phyloP scores from a whole-genome alignment of 768 basidiomycete species.

The Coprinopsis sp. region DNA sequence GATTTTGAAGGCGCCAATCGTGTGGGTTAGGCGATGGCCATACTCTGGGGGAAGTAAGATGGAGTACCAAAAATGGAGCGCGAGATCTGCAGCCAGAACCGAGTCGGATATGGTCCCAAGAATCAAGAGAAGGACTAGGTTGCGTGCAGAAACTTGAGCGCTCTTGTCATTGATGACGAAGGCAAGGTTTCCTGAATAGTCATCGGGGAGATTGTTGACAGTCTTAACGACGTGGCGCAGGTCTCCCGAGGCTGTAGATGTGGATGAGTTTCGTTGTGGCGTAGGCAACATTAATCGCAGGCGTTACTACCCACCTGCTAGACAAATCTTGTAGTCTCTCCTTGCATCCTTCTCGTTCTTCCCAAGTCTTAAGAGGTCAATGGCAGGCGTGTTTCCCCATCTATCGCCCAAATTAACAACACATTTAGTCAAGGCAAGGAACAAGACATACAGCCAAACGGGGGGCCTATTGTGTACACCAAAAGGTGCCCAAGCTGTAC shows the following conservation, averaged over 20 bases:
- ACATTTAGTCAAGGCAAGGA: too few relatives aligned
- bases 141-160: not conserved
- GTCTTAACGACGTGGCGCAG: conserved; percentile 35
- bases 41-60: conserved; percentile 31
- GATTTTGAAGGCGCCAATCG: conserved; percentile 12
- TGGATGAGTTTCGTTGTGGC: too few relatives aligned
- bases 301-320: conserved; percentile 13
- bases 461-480: too few relatives aligned
- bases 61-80: conserved; percentile 43
- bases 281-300: not conserved
- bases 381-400: conserved; percentile 20
- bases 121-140: conserved; percentile 30
- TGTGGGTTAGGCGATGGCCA: not conserved
- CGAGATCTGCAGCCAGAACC: conserved; percentile 31
- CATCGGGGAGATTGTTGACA: conserved; percentile 32
- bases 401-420: too few relatives aligned
- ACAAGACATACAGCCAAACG: too few relatives aligned
- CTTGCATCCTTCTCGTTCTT: conserved; percentile 13
- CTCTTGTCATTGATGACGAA: not conserved
- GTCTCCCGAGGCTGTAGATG: conserved; percentile 45
- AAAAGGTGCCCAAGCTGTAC: too few relatives aligned
- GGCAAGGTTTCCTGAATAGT: conserved; percentile 21
- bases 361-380: conserved; percentile 18
- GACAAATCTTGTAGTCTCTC: conserved; percentile 17
- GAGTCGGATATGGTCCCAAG: conserved; percentile 26